Percentiles rank a stretch among this genome's conserved stretches.
Evolutionary conservation across 2,329 filamentous ascomycete genomes (phyloP).

Genomic region (Nigrospora oryzae): DNA sequence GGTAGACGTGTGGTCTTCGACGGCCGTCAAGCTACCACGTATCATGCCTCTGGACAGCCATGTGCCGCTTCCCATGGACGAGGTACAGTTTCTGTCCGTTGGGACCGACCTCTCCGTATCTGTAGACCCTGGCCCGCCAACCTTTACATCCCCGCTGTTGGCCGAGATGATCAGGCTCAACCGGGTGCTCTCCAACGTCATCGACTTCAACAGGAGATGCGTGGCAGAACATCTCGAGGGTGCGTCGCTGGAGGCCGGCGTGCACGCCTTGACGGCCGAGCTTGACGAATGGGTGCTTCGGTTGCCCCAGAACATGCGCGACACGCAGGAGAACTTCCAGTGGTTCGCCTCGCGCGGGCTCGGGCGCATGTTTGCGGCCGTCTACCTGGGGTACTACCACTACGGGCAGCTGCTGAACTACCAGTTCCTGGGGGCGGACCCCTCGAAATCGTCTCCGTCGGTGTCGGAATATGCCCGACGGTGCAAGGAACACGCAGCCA

Average conservation of each 20-base stretch:
- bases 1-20: constrained; percentile 30
- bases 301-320: constrained; percentile 24
- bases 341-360: constrained; percentile 26
- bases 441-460: constrained; percentile 4
- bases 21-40: constrained; percentile 23
- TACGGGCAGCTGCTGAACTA: constrained; percentile 38
- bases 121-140: background rate
- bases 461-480: constrained; percentile 26
- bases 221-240: constrained; percentile 16
- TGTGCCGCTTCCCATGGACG: constrained; percentile 25
- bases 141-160: constrained; percentile 14
- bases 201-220: constrained; percentile 25
- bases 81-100: constrained; percentile 22
- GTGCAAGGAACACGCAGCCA: constrained; percentile 29
- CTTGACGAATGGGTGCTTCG: constrained; percentile 25
- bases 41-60: constrained; percentile 16
- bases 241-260: constrained; percentile 7
- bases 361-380: constrained; percentile 31
- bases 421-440: constrained; percentile 25
- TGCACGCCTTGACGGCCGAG: constrained; percentile 20
- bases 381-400: constrained; percentile 38
- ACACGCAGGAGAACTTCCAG: constrained; percentile 28
- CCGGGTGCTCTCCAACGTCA: constrained; percentile 28
- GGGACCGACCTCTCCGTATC: background rate
- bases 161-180: constrained; percentile 29